Evolutionary conservation across 2,329 filamentous ascomycete genomes (phyloP).

Genomic region (Pezicula radicicola): DNA sequence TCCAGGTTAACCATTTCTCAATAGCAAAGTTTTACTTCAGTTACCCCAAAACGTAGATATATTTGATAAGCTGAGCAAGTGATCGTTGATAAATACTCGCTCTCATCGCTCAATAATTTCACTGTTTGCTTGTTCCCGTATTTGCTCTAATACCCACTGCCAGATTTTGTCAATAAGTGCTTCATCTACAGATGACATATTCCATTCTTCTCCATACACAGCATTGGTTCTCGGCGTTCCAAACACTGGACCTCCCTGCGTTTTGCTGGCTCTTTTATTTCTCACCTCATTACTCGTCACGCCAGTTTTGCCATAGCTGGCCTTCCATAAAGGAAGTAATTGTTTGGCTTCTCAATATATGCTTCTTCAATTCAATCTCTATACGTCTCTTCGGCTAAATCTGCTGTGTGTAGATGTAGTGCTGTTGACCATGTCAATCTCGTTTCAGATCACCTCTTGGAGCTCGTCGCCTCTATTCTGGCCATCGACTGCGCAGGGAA

Average conservation of each 20-base stretch:
- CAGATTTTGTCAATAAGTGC: constrained; percentile 40
- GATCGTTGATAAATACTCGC: no score
- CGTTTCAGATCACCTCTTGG: constrained; percentile 37
- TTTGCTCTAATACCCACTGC: constrained; percentile 16
- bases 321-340: constrained; percentile 47
- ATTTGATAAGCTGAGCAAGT: no score
- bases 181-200: constrained; percentile 38
- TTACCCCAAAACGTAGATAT: no score
- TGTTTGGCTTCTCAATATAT: constrained; percentile 35
- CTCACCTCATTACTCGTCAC: neutral
- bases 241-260: constrained; percentile 29
- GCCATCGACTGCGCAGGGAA: constrained; percentile 39
- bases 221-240: neutral
- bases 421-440: constrained; percentile 44
- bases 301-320: constrained; percentile 30
- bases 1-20: no score
- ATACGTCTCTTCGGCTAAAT: constrained; percentile 47
- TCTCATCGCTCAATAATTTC: no score
- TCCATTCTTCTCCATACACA: constrained; percentile 2
- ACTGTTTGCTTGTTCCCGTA: neutral
- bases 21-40: no score
- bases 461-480: constrained; percentile 33
- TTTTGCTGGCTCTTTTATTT: constrained; percentile 28
- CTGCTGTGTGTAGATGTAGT: constrained; percentile 47
- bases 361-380: constrained; percentile 40